Percentiles rank a stretch among this genome's conserved stretches.
Evolutionary conservation across 306 rosid genomes (phyloP).

Genomic region (Prunus mongolica): DNA sequence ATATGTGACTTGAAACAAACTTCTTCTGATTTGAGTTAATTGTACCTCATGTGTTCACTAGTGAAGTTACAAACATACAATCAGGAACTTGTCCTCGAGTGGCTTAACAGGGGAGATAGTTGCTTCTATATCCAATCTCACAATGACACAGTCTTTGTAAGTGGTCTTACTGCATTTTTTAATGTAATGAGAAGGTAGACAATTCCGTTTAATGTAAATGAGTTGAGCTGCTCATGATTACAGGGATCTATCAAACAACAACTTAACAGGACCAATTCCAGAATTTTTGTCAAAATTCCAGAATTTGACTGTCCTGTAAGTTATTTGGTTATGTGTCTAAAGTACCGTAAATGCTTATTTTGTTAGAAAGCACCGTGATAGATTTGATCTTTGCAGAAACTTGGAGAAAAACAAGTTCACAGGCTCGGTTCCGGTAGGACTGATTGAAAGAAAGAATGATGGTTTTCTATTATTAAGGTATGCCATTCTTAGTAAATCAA

Average conservation of each 20-base stretch:
- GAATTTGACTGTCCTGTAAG: conserved; percentile 27
- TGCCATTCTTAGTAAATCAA: no score
- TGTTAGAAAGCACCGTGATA: no score
- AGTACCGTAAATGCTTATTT: no score
- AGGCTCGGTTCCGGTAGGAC: no score
- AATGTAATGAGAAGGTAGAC: no score
- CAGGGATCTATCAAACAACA: conserved; percentile 32
- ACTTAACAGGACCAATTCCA: conserved; percentile 19
- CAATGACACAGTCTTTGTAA: conserved; percentile 6
- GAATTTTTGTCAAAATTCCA: conserved; percentile 24
- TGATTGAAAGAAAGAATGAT: background rate
- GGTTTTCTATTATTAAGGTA: conserved; percentile 17
- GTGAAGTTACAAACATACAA: background rate
- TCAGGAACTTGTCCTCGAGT: conserved; percentile 17
- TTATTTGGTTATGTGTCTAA: no score
- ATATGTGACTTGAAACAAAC: no score
- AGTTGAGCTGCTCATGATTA: background rate
- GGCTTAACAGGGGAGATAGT: conserved; percentile 7
- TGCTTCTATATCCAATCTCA: background rate
- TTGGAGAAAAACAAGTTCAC: no score
- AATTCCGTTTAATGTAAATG: no score
- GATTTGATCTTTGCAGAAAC: no score
- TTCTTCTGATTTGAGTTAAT: no score
- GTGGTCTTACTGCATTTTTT: background rate
- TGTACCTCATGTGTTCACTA: no score